Evolutionary conservation across 169 alveolate species (phyloP), one percentile per base, ranked within the genome.

Genomic region (Cryptosporidium parvum): DNA sequence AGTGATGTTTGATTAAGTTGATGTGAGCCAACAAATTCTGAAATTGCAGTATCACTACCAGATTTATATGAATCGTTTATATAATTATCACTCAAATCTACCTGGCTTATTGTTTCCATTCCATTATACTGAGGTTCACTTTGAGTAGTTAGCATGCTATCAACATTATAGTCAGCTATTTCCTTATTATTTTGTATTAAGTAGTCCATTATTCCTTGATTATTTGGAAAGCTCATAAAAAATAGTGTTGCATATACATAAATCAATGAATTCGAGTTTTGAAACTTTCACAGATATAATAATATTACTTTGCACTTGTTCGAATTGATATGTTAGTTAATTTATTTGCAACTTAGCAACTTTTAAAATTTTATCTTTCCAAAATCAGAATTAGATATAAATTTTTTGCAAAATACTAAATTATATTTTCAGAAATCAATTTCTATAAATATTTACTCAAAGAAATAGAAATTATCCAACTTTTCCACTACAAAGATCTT

Each of bases 91-190:
- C 35, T 10, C 35, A 9, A 26, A 56, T 56, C 14, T 16, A 9
- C 67, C 9, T 26, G 35, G 35, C 0, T 26, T 2, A 8, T n/a
- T n/a, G 35, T 21, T n/a, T 12, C 3, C 26, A 56, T 7, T 26
- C 23, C 37, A 26, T 10, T 56, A 56, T 56, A n/a, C 18, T 23
- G 67, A 56, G 35, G 37, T 10, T 56, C 67, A 10, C 37, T 8
- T 26, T 8, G 67, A 21, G 12, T 69, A 39, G 9, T 42, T 69
- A 69, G 33, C 44, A 69, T 42, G 21, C 37, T 39, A 18, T 69
- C 80, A 69, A 39, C 58, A 37, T 69, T 69, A 21, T 69, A 69
- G 0, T 69, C 80, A 4, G 23, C 23, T 21, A 21, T 56, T 56
- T 56, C 67, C 8, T 5, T 23, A 56, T 26, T 16, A 56, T 8